These are phyloP conservation scores for Boletus calvinii DNA, from an alignment of 1,284 basidiomycete species.

Conservation along the genomic window DNA sequence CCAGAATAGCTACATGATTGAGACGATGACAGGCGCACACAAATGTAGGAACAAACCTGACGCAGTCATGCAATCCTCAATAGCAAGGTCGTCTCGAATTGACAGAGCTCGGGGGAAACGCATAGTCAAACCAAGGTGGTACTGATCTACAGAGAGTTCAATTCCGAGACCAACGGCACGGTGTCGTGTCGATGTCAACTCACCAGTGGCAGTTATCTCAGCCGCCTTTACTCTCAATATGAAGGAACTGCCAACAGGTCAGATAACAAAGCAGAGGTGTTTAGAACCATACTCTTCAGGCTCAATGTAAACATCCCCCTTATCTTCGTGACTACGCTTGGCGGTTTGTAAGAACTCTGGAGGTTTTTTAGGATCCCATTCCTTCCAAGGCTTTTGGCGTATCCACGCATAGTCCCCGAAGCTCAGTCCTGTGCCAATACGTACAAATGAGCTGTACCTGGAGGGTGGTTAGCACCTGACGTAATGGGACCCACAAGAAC, in stretches of 20 bases:
- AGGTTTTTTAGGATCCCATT: conserved; percentile 62
- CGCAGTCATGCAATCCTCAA: conserved; percentile 68
- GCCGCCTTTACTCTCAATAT: conserved; percentile 89
- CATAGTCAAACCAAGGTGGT: conserved; percentile 75
- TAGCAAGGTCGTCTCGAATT: conserved; percentile 72
- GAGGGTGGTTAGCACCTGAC: not conserved
- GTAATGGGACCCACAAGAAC: not conserved
- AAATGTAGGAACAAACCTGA: conserved; percentile 44
- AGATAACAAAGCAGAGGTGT: not conserved
- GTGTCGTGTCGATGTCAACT: conserved; percentile 10
- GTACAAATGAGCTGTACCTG: conserved; percentile 79
- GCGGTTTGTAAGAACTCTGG: conserved; percentile 62
- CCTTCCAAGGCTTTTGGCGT: conserved; percentile 72
- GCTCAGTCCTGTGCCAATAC: conserved; percentile 84
- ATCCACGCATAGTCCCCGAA: conserved; percentile 85
- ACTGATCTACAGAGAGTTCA: conserved; percentile 51
- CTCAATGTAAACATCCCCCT: conserved; percentile 78
- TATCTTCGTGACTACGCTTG: conserved; percentile 64
- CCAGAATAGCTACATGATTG: conserved; percentile 45
- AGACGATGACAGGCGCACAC: not conserved
- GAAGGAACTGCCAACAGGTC: conserved; percentile 60
- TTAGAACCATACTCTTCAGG: conserved; percentile 63
- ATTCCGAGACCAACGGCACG: not conserved
- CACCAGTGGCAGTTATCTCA: conserved; percentile 77
- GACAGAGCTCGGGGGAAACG: conserved; percentile 83